A percentile compares a stretch with the other conserved stretches of the same genome.
phyloP scores from a whole-genome alignment of 2,329 filamentous ascomycete species.

The Torrubiellomyces zombiae region DNA sequence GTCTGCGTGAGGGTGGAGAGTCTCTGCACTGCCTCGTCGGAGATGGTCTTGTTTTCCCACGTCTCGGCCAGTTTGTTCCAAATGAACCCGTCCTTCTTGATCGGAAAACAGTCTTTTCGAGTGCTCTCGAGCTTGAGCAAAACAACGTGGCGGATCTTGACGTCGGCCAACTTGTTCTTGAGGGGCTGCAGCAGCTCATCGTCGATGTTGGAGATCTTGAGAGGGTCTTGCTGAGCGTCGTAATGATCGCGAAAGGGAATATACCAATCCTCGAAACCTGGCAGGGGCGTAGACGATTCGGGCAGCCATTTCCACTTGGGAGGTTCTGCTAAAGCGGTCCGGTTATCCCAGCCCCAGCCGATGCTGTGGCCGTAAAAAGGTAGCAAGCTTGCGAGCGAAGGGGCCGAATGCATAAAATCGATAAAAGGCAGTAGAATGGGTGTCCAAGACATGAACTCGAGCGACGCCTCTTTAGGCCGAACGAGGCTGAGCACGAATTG shows the following conservation, averaged over 20 bases:
- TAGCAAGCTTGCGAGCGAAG: slow-evolving; percentile 11
- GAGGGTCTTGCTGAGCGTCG: slow-evolving; percentile 17
- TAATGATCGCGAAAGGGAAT: slow-evolving; percentile 13
- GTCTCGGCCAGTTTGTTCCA: slow-evolving; percentile 18
- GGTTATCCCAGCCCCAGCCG: slow-evolving; percentile 10
- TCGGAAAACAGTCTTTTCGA: slow-evolving; percentile 25
- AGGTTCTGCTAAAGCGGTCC: slow-evolving; percentile 11
- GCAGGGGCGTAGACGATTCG: slow-evolving; percentile 3
- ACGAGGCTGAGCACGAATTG: slow-evolving; percentile 10
- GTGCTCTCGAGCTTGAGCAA: slow-evolving; percentile 26
- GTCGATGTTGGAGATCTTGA: slow-evolving; percentile 23
- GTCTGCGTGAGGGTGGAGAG: slow-evolving; percentile 13
- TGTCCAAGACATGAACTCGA: slow-evolving; percentile 20
- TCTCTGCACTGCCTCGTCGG: slow-evolving; percentile 12
- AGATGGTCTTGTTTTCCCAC: slow-evolving; percentile 14
- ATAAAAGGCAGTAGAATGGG: slow-evolving; percentile 16
- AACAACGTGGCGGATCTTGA: slow-evolving; percentile 24
- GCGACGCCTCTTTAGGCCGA: slow-evolving; percentile 15
- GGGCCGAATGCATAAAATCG: slow-evolving; percentile 15
- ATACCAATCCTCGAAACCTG: slow-evolving; percentile 13
- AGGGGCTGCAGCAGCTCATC: slow-evolving; percentile 14
- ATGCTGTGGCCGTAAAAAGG: slow-evolving; percentile 11
- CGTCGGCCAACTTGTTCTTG: slow-evolving; percentile 9
- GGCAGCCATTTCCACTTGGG: slow-evolving; percentile 10
- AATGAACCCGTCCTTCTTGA: slow-evolving; percentile 22